phyloP scores from a whole-genome alignment of 257 asterid species.

The Jacaranda mimosifolia region DNA sequence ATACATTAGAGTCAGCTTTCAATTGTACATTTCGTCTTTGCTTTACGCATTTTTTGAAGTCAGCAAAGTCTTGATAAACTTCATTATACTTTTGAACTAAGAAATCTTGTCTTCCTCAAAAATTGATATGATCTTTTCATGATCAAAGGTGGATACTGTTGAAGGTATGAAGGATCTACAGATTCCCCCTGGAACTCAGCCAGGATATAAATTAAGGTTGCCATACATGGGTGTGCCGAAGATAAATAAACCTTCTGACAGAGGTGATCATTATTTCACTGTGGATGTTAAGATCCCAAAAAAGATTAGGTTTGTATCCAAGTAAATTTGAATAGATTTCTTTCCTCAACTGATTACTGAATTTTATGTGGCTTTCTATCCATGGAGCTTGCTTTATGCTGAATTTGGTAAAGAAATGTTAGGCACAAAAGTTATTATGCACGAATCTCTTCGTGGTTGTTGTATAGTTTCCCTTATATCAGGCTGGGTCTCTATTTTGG shows the following conservation, averaged over 20 bases:
- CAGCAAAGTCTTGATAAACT: constrained; percentile 9
- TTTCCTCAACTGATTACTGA: constrained; percentile 7
- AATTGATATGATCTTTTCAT: constrained; percentile 25
- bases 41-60: constrained; percentile 5
- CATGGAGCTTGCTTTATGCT: not conserved
- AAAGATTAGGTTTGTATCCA: constrained; percentile 64
- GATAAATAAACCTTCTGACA: constrained; percentile 68
- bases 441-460: constrained; percentile 15
- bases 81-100: constrained; percentile 20
- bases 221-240: constrained; percentile 87
- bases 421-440: constrained; percentile 4
- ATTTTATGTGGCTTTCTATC: constrained; percentile 15
- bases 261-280: constrained; percentile 90
- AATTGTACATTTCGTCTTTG: constrained; percentile 3
- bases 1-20: constrained; percentile 11
- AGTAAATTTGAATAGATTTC: constrained; percentile 16
- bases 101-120: constrained; percentile 12
- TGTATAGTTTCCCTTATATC: constrained; percentile 1
- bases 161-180: constrained; percentile 86
- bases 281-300: constrained; percentile 86
- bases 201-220: constrained; percentile 82
- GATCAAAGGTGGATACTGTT: constrained; percentile 80
- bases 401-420: constrained; percentile 1
- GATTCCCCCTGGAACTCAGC: constrained; percentile 90
- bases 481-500: constrained; percentile 14